These are phyloP conservation scores for Trichoderma asperelloides DNA, from an alignment of 495 filamentous ascomycete species.

Conservation along the genomic window DNA sequence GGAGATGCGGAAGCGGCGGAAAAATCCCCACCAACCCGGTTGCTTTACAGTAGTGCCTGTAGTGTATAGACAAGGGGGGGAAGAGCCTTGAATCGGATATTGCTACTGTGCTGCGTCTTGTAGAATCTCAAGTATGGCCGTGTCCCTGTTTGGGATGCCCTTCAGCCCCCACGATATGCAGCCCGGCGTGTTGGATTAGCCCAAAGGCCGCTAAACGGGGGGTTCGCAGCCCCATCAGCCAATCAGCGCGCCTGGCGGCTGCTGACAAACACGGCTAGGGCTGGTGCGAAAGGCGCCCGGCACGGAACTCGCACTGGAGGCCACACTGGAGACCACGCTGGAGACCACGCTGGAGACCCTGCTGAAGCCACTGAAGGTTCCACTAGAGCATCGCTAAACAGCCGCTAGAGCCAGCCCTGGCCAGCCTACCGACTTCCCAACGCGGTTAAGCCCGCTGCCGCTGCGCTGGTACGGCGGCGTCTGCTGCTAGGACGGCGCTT, in stretches of 20 bases:
- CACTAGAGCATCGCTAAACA: no score
- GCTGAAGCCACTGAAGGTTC: no score
- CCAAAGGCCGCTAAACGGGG: not conserved
- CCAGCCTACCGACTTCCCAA: not conserved
- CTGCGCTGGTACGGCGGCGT: not conserved
- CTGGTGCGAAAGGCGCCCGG: conserved; percentile 1
- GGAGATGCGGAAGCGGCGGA: no score
- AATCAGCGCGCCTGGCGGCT: not conserved
- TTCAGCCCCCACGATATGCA: no score
- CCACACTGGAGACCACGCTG: not conserved
- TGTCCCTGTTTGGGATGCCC: no score
- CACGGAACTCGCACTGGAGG: not conserved
- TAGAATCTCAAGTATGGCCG: no score
- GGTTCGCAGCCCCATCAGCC: not conserved
- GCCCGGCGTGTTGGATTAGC: not conserved
- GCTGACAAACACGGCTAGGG: not conserved
- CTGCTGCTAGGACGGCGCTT: not conserved
- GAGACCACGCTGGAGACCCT: no score
- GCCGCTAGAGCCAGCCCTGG: not conserved
- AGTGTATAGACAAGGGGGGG: no score
- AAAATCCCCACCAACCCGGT: no score
- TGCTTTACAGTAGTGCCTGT: no score
- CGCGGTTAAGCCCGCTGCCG: not conserved
- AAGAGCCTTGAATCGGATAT: no score
- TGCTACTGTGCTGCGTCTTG: no score